phyloP scores from a whole-genome alignment of 164 flowering plant genomes.

The Euptelea pleiosperma region DNA sequence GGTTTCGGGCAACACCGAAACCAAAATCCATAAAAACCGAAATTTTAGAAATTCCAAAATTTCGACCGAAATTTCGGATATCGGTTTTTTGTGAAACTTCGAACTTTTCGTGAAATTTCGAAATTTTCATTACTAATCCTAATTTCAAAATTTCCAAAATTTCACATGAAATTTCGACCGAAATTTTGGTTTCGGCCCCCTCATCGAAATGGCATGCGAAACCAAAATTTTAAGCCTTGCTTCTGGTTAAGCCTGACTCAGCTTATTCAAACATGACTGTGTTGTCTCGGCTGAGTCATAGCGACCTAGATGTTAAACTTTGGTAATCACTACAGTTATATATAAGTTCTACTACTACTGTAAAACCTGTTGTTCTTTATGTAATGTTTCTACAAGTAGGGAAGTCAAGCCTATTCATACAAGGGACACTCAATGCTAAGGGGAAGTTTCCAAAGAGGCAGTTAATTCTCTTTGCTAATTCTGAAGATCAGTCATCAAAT shows the following conservation, averaged over 20 bases:
- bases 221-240: no score
- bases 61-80: no score
- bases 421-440: constrained; percentile 20
- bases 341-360: not conserved
- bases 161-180: no score
- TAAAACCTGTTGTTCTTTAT: not conserved
- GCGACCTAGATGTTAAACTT: not conserved
- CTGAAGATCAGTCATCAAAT: constrained; percentile 33
- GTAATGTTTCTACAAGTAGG: constrained; percentile 21
- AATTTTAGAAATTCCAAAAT: no score
- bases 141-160: no score
- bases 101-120: no score
- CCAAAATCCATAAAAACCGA: no score
- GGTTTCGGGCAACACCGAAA: no score
- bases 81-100: no score
- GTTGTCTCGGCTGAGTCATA: not conserved
- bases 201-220: no score
- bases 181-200: no score
- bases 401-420: constrained; percentile 24
- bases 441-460: constrained; percentile 26
- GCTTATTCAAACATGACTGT: not conserved
- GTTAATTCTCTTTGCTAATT: constrained; percentile 33
- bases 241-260: not conserved
- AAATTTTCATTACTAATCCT: no score
- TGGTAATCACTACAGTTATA: not conserved